A percentile compares a stretch with the other conserved stretches of the same genome.
phyloP scores from a whole-genome alignment of 352 stramenopile species.

The Plasmopara halstedii region DNA sequence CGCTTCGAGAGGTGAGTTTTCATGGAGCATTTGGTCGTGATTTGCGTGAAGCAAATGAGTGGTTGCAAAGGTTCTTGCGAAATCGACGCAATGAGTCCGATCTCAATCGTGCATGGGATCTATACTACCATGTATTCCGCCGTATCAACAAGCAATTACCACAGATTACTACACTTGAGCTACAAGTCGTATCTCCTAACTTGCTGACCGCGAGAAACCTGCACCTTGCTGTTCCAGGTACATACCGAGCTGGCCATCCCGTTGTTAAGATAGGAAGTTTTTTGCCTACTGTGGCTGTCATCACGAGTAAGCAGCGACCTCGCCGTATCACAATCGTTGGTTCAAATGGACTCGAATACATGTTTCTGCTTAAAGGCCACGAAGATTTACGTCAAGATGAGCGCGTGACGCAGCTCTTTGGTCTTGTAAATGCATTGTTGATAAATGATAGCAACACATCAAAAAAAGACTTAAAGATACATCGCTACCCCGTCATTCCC shows the following conservation, averaged over 20 bases:
- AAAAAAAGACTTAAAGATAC: slow-evolving; percentile 97
- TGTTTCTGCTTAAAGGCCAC: slow-evolving; percentile 99
- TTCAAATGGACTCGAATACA: slow-evolving; percentile 96
- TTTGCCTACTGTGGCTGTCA: slow-evolving; percentile 90
- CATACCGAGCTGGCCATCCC: slow-evolving; percentile 58
- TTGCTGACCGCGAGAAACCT: slow-evolving; percentile 90
- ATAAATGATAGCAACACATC: slow-evolving; percentile 94
- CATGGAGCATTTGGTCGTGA: slow-evolving; percentile 89
- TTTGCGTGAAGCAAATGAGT: slow-evolving; percentile 78
- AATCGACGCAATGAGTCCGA: slow-evolving; percentile 64
- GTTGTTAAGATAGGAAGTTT: slow-evolving; percentile 86
- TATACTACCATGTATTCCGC: slow-evolving; percentile 98
- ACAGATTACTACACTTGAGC: slow-evolving; percentile 92
- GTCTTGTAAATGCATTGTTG: slow-evolving; percentile 98
- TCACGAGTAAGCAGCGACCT: slow-evolving; percentile 97
- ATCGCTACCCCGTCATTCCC: slow-evolving; percentile 96
- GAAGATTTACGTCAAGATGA: slow-evolving; percentile 99
- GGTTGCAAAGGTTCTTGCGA: slow-evolving; percentile 56
- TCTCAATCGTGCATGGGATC: slow-evolving; percentile 95
- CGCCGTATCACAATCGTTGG: slow-evolving; percentile 93
- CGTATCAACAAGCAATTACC: slow-evolving; percentile 86
- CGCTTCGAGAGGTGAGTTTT: slow-evolving; percentile 72
- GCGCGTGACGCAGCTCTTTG: slow-evolving; percentile 99
- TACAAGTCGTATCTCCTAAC: slow-evolving; percentile 93
- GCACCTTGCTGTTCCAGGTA: slow-evolving; percentile 94